Conservation (phyloP, 495 filamentous ascomycete genomes). For the Penicillium salamii region DNA sequence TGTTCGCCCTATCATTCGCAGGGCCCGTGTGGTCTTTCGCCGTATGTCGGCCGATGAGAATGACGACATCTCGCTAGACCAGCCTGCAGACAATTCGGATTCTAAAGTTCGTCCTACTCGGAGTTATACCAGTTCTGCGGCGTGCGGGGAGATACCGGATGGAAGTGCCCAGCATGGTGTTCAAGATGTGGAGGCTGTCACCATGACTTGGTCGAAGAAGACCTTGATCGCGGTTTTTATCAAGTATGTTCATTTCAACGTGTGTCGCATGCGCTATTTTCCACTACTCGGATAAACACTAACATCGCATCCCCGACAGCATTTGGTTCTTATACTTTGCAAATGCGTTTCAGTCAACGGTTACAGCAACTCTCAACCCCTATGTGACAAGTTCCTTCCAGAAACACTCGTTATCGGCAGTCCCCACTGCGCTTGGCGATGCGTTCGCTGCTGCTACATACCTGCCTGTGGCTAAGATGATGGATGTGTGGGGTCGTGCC, state of each 20-base stretch:
- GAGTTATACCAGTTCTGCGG: not conserved
- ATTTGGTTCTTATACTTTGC: constrained; percentile 29
- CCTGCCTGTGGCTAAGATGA: constrained; percentile 61
- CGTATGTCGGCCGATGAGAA: not conserved
- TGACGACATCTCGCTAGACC: not conserved
- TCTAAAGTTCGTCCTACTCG: not conserved
- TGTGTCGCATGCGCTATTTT: not conserved
- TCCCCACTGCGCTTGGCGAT: constrained; percentile 24
- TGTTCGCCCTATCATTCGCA: not conserved
- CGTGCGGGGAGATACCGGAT: not conserved
- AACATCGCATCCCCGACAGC: constrained; percentile 4
- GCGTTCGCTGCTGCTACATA: constrained; percentile 59
- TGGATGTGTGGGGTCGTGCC: constrained; percentile 61
- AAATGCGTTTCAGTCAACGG: constrained; percentile 23
- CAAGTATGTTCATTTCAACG: constrained; percentile 17
- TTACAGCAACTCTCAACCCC: constrained; percentile 18
- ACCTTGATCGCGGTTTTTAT: constrained; percentile 27
- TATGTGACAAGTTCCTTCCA: constrained; percentile 31
- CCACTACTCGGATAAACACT: not conserved
- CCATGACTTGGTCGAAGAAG: constrained; percentile 25
- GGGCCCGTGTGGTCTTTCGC: not conserved
- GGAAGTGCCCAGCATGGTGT: constrained; percentile 28
- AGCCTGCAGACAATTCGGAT: not conserved
- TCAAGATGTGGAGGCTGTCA: constrained; percentile 30
- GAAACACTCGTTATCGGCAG: constrained; percentile 29